Conservation (phyloP, 495 filamentous ascomycete genomes). For the Aspergillus conjunctus region DNA sequence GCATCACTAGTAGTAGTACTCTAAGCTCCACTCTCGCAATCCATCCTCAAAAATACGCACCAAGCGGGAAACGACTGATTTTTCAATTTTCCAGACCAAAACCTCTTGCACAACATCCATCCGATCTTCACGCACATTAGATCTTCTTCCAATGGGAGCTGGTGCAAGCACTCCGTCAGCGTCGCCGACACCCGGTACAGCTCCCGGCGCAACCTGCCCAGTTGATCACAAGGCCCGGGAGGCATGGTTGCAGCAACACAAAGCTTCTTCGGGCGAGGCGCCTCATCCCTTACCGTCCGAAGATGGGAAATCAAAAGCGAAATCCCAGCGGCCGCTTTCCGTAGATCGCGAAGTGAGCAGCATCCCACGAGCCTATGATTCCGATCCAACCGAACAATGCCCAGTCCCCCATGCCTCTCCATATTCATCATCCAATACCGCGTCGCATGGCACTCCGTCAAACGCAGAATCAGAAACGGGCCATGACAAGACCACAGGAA, state of each 20-base stretch:
- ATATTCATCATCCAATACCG: conserved; percentile 34
- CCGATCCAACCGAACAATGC: conserved; percentile 33
- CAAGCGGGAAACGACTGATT: neutral
- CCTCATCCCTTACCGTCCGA: conserved; percentile 34
- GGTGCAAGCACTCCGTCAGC: conserved; percentile 45
- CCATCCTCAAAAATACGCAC: neutral
- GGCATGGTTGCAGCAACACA: conserved; percentile 69
- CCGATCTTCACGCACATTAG: neutral
- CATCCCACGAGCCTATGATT: conserved; percentile 69
- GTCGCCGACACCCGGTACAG: conserved; percentile 27
- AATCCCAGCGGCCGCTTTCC: conserved; percentile 48
- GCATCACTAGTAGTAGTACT: too few species aligned
- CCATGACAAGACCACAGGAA: conserved; percentile 63
- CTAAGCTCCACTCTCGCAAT: conserved; percentile 4
- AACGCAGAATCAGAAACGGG: conserved; percentile 76
- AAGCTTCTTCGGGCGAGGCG: conserved; percentile 34
- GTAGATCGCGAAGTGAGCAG: conserved; percentile 75
- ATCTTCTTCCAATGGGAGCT: conserved; percentile 37
- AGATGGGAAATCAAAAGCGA: conserved; percentile 36
- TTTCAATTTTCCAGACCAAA: neutral
- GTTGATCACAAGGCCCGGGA: conserved; percentile 86
- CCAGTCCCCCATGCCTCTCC: conserved; percentile 33
- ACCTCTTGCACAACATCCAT: neutral
- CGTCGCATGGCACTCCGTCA: conserved; percentile 54
- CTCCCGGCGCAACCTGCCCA: conserved; percentile 61